Percentiles rank a stretch among this genome's conserved stretches.
Evolutionary conservation across 2,329 filamentous ascomycete species (phyloP).

Genomic region (Trichoderma harzianum): DNA sequence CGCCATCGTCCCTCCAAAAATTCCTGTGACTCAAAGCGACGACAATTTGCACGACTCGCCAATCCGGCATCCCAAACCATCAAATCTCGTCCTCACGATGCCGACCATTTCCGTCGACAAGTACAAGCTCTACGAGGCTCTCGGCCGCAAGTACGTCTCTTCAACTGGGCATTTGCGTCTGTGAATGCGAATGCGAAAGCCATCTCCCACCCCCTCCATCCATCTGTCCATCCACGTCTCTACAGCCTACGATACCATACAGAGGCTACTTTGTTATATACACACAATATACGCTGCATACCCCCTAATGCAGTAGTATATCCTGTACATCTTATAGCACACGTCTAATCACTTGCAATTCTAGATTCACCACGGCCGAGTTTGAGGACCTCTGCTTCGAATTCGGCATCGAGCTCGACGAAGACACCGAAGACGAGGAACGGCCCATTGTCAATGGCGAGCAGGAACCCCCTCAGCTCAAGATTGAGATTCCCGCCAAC

Average conservation of each 20-base stretch:
- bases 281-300: constrained; percentile 5
- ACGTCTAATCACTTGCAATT: background rate
- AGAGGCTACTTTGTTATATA: background rate
- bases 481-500: constrained; percentile 97
- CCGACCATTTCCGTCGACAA: constrained; percentile 97
- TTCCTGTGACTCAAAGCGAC: constrained; percentile 40
- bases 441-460: constrained; percentile 71
- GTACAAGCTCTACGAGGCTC: constrained; percentile 87
- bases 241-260: constrained; percentile 4
- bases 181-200: background rate
- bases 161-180: background rate
- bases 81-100: constrained; percentile 53
- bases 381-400: constrained; percentile 99
- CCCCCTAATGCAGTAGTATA: background rate
- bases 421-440: constrained; percentile 79
- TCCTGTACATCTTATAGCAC: background rate
- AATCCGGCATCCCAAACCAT: constrained; percentile 22
- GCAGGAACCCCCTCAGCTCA: constrained; percentile 86
- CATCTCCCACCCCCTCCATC: constrained; percentile 22
- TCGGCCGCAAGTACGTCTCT: constrained; percentile 71
- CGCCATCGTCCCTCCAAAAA: constrained; percentile 30
- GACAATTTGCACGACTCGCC: background rate
- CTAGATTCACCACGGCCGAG: constrained; percentile 82
- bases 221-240: constrained; percentile 6
- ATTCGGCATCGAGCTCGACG: constrained; percentile 96